Base-by-base conservation (phyloP, 345 rosid genomes). In the Zanthoxylum bungeanum region DNA sequence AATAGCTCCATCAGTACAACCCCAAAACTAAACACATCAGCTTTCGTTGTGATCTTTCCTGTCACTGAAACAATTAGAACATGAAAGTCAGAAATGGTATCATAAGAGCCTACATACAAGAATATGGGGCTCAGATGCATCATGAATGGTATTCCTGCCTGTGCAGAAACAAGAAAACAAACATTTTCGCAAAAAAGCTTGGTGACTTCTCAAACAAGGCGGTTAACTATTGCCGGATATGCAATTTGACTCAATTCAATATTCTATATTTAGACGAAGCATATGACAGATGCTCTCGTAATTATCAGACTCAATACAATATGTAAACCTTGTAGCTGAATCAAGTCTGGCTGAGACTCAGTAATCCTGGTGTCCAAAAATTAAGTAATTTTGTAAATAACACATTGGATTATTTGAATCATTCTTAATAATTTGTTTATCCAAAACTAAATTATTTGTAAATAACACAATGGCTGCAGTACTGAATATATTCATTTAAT, bases 21-120 rank as follows among this genome's bases (percentile, higher is more conserved):
- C 21, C 96, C 96, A 17, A 86, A 90, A 70, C 96, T 88, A 69
- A 90, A 90, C 67, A 90, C 96, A 28, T 90, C 96, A 0, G 75
- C 89, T 77, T 90, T 90, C 17, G 96, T 90, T 27, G 96, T 90
- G 75, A 90, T 85, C 77, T 90, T 90, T 58, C 96, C 96, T 0
- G 89, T 90, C 75, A 86, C 92, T 90, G 71, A 47, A 75, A 61
- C 44, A 64, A 73, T 55, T 46, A 64, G 74, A 14, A 74, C 27
- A 21, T 10, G 11, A 22, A 64, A 63, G 58, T 46, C 30, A 47
- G 68, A 40, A 40, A 55, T 60, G 31, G 46, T 42, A 46, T 31
- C 17, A 31, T 17, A 61, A 22, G 31, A 50, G 47, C 49, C 73
- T 44, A 30, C 37, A 44, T 39, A 42, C 58, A 67, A 60, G 65